phyloP scores from a whole-genome alignment of 345 rosid species.

The Acer yangbiense region DNA sequence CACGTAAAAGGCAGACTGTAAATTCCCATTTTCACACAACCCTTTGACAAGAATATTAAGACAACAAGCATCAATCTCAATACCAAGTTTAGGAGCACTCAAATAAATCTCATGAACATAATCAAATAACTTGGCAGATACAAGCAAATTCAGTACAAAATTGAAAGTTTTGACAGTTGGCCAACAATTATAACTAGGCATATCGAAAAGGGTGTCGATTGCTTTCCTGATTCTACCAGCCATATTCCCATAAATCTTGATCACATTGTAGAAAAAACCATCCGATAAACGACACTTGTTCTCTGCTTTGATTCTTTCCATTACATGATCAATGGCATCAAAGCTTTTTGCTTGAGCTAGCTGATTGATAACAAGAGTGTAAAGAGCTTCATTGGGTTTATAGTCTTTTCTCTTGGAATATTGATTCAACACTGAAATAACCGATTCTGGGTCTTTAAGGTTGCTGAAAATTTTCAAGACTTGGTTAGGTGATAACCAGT shows the following conservation, averaged over 20 bases:
- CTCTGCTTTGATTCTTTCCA: slow-evolving; percentile 49
- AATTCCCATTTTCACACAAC: slow-evolving; percentile 65
- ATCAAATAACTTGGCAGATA: slow-evolving; percentile 63
- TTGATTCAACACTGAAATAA: slow-evolving; percentile 49
- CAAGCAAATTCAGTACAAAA: slow-evolving; percentile 71
- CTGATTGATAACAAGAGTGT: slow-evolving; percentile 52
- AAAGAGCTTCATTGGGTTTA: slow-evolving; percentile 71
- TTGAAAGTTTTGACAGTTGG: slow-evolving; percentile 75
- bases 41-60: slow-evolving; percentile 84
- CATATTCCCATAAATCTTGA: slow-evolving; percentile 66
- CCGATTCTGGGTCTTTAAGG: slow-evolving; percentile 52
- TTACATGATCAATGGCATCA: slow-evolving; percentile 63
- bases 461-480: slow-evolving; percentile 58
- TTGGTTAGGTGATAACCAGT: slow-evolving; percentile 81
- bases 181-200: slow-evolving; percentile 77
- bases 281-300: slow-evolving; percentile 59
- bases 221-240: slow-evolving; percentile 69
- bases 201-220: slow-evolving; percentile 57
- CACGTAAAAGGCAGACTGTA: slow-evolving; percentile 67
- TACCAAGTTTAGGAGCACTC: slow-evolving; percentile 64
- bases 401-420: slow-evolving; percentile 75
- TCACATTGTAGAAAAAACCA: slow-evolving; percentile 68
- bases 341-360: slow-evolving; percentile 61
- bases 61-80: slow-evolving; percentile 82
- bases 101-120: slow-evolving; percentile 56